Conservation (phyloP, 2,329 filamentous ascomycete genomes). For the Aspergillaceae sp. region DNA sequence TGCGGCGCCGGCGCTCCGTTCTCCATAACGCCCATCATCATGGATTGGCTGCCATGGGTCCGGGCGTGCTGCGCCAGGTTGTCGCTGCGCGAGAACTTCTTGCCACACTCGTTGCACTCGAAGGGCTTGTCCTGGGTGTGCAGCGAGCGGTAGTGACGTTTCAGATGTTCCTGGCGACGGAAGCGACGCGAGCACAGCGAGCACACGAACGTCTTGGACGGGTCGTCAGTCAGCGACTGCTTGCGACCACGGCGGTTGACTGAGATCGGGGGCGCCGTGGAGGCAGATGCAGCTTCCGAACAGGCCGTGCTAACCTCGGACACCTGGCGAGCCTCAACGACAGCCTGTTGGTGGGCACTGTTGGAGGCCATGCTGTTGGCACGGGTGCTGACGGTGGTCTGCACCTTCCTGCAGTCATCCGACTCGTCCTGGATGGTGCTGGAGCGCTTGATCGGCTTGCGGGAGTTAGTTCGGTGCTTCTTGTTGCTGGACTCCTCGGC, state of each 20-base stretch:
- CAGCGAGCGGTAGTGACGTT: conserved; percentile 95
- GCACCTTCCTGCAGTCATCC: conserved; percentile 21
- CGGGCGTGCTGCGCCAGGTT: conserved; percentile 94
- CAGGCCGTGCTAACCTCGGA: conserved; percentile 26
- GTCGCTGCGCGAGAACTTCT: conserved; percentile 97
- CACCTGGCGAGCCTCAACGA: conserved; percentile 33
- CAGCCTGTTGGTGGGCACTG: conserved; percentile 21
- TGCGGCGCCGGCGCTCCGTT: conserved; percentile 24
- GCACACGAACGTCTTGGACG: conserved; percentile 96
- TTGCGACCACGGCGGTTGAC: conserved; percentile 91
- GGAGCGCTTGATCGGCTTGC: conserved; percentile 29
- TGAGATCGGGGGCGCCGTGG: conserved; percentile 38
- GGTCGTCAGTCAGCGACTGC: conserved; percentile 95
- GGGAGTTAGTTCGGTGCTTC: conserved; percentile 39
- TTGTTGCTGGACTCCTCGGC: conserved; percentile 39
- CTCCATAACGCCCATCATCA: conserved; percentile 83
- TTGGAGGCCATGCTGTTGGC: conserved; percentile 10
- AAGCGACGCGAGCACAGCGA: conserved; percentile 94
- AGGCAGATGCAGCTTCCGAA: conserved; percentile 36
- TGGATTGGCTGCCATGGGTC: conserved; percentile 81
- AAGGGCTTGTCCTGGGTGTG: conserved; percentile 99
- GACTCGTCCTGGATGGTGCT: conserved; percentile 21
- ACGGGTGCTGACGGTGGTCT: conserved; percentile 21
- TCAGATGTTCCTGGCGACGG: conserved; percentile 95
- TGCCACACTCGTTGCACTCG: conserved; percentile 93